Base-by-base conservation (phyloP, 495 filamentous ascomycete genomes). In the Aspergillus biplanus region DNA sequence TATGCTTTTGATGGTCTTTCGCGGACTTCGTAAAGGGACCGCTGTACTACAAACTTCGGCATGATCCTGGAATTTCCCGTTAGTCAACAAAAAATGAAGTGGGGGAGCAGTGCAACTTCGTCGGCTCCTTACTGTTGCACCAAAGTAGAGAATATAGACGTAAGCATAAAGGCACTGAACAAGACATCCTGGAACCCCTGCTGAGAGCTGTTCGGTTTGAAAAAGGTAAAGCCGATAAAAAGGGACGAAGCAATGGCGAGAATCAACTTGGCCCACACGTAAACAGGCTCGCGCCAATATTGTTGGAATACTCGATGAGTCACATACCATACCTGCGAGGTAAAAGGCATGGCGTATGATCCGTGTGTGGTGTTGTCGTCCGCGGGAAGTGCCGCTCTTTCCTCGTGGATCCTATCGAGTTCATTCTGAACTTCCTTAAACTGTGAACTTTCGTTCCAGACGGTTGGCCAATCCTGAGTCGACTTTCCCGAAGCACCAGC, bases 181-280 rank as follows among this genome's bases (percentile, higher is more conserved):
- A 94, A 82, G 61, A 92, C 88, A 72, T 93, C 92, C 71, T 93
- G 91, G 27, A 96, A 85, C 48, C 91, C 92, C 70, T 94, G 90
- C 27, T 87, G 78, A 3, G 84, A 83, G 73, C 85, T 88, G 57
- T 85, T 78, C 0, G 90, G 83, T 39, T 87, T 85, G 82, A 85
- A 92, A 76, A 97, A 96, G 44, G 91, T 91, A 78, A 97, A 93
- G 12, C 91, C 92, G 70, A 93, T 92, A 77, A 97, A 95, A 12
- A 96, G 80, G 4, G 83, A 69, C 3, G 71, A 73, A 33, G 71
- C 48, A n/a, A 73, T 79, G 56, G 82, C 84, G 6, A 91, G 73
- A 54, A 85, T 75, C 52, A 86, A 71, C 69, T 79, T 79, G 34
- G 77, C 77, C 61, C 78, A 78, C n/a, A 86, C 72, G 58, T 87